Evolutionary conservation across 805 yeast species (phyloP), one percentile per base, ranked within the genome.

Genomic region (Danielozyma ontarioensis): DNA sequence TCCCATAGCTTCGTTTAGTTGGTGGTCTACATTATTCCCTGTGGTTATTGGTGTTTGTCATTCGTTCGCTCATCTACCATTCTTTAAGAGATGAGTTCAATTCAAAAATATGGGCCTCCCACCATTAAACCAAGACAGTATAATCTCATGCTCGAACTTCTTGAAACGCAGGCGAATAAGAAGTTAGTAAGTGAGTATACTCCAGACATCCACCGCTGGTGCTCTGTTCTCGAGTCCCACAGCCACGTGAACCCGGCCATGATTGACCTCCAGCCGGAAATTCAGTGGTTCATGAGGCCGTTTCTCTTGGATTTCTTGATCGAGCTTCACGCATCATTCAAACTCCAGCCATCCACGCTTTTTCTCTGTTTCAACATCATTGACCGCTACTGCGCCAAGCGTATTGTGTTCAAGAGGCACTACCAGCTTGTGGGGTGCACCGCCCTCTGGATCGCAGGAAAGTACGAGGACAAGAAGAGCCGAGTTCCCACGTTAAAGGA

Each of bases 401-500:
- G 73, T 37, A 64, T 67, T 15, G 73, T 67, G 13, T 67, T 67
- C 47, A 67, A 67, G 48, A 56, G 70, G 39, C 72, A 64, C 49
- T 68, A 65, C 45, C 74, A 64, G 48, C 52, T 64, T 39, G 74
- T 67, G 17, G 72, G 70, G 4, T 67, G 70, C 48, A 67, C 70
- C 22, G 71, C 71, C 14, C 60, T 64, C 31, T 69, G 69, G 71
- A 65, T 69, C 28, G 71, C 74, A 17, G 68, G 63, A 28, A 65
- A 66, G 48, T 76, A 74, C 50, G 81, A 76, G 49, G 81, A 76
- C 46, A 76, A 76, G 47, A 76, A 76, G 51, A 62, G 68, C 30
- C 58, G 80, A 35, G 78, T 76, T 4, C 81, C 81, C 16, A 72
- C 77, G 3, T 57, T 76, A 31, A 60, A 67, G 31, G 81, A 76